Conservation (phyloP, 148 eudicot species). For the Persicaria tinctoria region DNA sequence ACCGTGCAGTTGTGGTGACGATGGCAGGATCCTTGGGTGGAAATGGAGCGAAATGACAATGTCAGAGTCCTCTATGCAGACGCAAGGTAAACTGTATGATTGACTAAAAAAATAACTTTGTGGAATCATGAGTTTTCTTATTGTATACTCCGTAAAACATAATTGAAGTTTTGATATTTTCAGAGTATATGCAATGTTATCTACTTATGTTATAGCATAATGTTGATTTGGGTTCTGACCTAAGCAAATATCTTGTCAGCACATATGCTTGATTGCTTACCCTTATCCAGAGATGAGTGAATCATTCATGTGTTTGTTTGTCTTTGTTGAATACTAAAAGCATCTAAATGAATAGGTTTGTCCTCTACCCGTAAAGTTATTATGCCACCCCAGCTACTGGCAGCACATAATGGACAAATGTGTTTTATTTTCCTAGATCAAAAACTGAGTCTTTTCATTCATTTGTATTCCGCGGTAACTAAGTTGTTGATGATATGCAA, state of each 20-base stretch:
- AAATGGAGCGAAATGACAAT: conserved; percentile 65
- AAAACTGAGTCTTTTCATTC: neutral
- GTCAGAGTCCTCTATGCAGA: conserved; percentile 25
- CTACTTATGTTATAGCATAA: neutral
- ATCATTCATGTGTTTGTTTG: neutral
- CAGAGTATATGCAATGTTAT: too few species aligned
- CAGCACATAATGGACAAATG: neutral
- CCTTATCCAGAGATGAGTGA: neutral
- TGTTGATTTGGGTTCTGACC: too few species aligned
- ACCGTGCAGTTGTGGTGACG: conserved; percentile 84
- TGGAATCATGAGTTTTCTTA: neutral
- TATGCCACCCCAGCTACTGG: too few species aligned
- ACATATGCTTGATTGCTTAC: neutral
- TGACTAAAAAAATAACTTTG: neutral
- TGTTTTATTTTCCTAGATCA: neutral
- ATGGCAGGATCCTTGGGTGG: conserved; percentile 93
- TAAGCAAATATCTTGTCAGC: too few species aligned
- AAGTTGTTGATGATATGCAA: neutral
- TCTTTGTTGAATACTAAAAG: too few species aligned
- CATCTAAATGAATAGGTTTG: too few species aligned
- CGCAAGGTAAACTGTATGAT: conserved; percentile 26
- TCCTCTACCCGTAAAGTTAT: too few species aligned
- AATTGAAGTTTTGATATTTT: too few species aligned
- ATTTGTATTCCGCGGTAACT: neutral
- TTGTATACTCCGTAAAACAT: too few species aligned